Evolutionary conservation across 208 protist species (phyloP), one percentile per base, ranked within the genome.

Genomic region (Acanthamoeba sp.): DNA sequence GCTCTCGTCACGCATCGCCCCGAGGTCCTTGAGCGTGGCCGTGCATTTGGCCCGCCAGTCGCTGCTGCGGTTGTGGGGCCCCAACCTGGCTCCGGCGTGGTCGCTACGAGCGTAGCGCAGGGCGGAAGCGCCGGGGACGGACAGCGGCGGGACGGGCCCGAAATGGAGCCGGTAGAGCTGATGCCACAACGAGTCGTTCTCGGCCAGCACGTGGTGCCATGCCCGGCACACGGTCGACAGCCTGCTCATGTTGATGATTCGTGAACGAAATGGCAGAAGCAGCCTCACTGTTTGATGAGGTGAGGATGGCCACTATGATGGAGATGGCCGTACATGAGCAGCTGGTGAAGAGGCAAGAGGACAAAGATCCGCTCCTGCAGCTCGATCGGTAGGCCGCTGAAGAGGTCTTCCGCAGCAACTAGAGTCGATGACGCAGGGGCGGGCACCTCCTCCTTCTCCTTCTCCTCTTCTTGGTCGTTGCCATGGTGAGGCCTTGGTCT

Each of bases 181-280:
- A n/a, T 73, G 64, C 64, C 64, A 73, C 64, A 73, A 36, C 12
- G 64, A 73, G 34, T 73, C 64, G 64, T 73, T 73, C 12, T 18
- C 1, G 16, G 64, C 29, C 18, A 73, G 64, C 27, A 36, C 34
- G 29, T 5, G 38, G 27, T 73, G 27, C 64, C 64, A 73, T 16
- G 64, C 64, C 12, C 64, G 64, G 20, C 64, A 73, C 32, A 73
- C 64, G 16, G 2, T 36, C 18, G 64, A 73, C 64, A 73, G 64
- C 14, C 59, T 66, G 59, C 59, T 62, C n/a, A 14, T 66, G 59
- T 24, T 3, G 2, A 16, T 66, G 59, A 22, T n/a, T n/a, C n/a
- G n/a, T n/a, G n/a, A n/a, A n/a, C n/a, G n/a, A n/a, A n/a, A n/a
- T n/a, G n/a, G n/a, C n/a, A n/a, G n/a, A n/a, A n/a, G n/a, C n/a